Evolutionary conservation across 2,329 filamentous ascomycete species (phyloP).

Genomic region (Xylogone sp.): DNA sequence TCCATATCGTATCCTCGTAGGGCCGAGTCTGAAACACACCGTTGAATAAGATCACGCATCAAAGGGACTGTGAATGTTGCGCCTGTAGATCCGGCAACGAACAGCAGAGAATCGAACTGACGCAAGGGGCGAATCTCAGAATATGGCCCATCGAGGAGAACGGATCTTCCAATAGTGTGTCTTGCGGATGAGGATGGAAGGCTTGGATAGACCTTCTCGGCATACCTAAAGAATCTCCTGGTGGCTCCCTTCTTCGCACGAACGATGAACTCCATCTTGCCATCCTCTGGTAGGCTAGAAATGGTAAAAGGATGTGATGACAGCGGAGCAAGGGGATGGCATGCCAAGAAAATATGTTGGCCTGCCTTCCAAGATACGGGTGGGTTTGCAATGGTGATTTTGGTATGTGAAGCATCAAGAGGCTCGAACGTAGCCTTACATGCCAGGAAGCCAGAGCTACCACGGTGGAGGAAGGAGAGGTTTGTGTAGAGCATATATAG

Average conservation of each 20-base stretch:
- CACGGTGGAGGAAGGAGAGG: conserved; percentile 35
- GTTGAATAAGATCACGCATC: conserved; percentile 63
- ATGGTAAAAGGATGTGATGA: conserved; percentile 65
- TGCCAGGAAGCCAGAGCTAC: conserved; percentile 27
- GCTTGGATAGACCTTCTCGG: conserved; percentile 35
- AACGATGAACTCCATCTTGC: conserved; percentile 52
- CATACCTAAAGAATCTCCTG: conserved; percentile 44
- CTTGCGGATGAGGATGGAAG: conserved; percentile 14
- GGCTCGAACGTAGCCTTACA: conserved; percentile 42
- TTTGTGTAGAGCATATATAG: conserved; percentile 34
- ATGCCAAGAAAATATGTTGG: conserved; percentile 60
- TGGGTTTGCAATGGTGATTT: conserved; percentile 51
- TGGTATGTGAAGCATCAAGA: conserved; percentile 51
- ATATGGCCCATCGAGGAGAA: conserved; percentile 52
- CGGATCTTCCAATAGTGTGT: conserved; percentile 25
- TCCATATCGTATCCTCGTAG: conserved; percentile 6
- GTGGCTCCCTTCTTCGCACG: conserved; percentile 51
- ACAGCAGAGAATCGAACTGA: conserved; percentile 57
- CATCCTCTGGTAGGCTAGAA: conserved; percentile 50
- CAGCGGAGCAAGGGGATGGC: conserved; percentile 50
- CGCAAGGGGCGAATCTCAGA: conserved; percentile 45
- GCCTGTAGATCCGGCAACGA: conserved; percentile 58
- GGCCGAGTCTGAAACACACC: conserved; percentile 34
- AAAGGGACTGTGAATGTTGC: conserved; percentile 85
- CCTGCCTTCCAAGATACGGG: conserved; percentile 56